phyloP scores from a whole-genome alignment of 345 rosid genomes.

The Psidium friedrichsthalianum region DNA sequence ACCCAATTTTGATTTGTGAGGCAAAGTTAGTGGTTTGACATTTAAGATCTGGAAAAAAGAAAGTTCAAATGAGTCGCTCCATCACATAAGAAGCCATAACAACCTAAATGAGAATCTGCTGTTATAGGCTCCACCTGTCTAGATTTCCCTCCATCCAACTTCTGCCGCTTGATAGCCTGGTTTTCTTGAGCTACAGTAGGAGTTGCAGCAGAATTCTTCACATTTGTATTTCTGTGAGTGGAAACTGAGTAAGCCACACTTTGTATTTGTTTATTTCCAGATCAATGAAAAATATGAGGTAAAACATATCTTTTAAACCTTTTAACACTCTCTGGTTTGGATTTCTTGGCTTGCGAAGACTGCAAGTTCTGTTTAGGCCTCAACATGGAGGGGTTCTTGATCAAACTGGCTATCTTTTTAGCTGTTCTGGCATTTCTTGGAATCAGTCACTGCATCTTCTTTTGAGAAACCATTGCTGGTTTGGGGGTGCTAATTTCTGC shows the following conservation, averaged over 20 bases:
- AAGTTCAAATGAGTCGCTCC: background rate
- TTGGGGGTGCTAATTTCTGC: conserved; percentile 10
- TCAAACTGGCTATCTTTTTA: conserved; percentile 40
- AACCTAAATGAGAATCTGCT: background rate
- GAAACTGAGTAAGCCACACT: background rate
- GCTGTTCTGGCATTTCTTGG: conserved; percentile 59
- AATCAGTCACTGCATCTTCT: conserved; percentile 13
- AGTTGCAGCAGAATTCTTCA: conserved; percentile 23
- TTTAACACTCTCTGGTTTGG: conserved; percentile 21
- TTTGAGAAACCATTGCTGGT: background rate
- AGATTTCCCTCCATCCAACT: conserved; percentile 82
- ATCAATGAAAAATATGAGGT: background rate
- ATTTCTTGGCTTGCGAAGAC: conserved; percentile 38
- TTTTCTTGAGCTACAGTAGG: conserved; percentile 64
- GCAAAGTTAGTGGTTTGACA: conserved; percentile 55
- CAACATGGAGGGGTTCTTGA: conserved; percentile 49
- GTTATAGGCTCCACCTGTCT: conserved; percentile 50
- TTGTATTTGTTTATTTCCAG: background rate
- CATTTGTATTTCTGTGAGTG: conserved; percentile 23
- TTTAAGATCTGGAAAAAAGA: conserved; percentile 56
- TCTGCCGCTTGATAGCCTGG: conserved; percentile 94
- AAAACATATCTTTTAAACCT: conserved; percentile 15
- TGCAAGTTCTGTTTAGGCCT: conserved; percentile 34
- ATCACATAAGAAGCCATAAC: background rate
- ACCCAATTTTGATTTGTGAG: conserved; percentile 77